phyloP scores from a whole-genome alignment of 164 flowering plant genomes.

The Santalum album region DNA sequence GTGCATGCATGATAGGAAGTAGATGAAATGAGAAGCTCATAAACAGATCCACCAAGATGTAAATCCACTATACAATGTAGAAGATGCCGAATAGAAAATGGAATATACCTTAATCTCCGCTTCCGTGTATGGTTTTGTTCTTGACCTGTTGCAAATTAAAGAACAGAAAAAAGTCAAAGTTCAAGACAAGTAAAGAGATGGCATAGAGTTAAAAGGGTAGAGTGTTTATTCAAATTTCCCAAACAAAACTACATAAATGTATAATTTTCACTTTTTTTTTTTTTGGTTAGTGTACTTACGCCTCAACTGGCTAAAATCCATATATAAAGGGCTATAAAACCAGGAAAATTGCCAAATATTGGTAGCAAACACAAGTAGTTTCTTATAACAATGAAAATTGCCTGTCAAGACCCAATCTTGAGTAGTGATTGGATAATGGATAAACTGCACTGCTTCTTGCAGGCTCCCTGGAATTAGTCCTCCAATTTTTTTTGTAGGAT shows the following conservation, averaged over 20 bases:
- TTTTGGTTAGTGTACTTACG: too few relatives aligned
- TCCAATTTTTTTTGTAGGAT: constrained; percentile 38
- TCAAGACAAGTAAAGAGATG: not conserved
- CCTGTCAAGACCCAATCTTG: constrained; percentile 93
- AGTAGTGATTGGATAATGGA: constrained; percentile 80
- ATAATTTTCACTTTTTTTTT: too few relatives aligned
- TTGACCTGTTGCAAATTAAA: constrained; percentile 36
- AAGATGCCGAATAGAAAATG: too few relatives aligned
- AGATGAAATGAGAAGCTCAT: too few relatives aligned
- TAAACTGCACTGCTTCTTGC: constrained; percentile 31
- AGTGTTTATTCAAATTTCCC: too few relatives aligned
- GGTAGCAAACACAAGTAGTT: not conserved
- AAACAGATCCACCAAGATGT: too few relatives aligned
- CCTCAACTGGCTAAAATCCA: too few relatives aligned
- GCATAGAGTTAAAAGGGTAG: too few relatives aligned
- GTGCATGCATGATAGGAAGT: too few relatives aligned
- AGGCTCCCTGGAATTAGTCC: constrained; percentile 37
- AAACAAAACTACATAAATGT: too few relatives aligned
- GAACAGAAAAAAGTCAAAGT: not conserved
- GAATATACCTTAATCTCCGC: constrained; percentile 96
- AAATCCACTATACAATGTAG: not conserved
- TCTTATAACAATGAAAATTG: constrained; percentile 12
- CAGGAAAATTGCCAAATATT: too few relatives aligned
- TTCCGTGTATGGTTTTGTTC: constrained; percentile 68
- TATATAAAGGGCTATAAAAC: too few relatives aligned